Base-by-base conservation (phyloP, 2,329 filamentous ascomycete species). In the Penicillium frequentans region DNA sequence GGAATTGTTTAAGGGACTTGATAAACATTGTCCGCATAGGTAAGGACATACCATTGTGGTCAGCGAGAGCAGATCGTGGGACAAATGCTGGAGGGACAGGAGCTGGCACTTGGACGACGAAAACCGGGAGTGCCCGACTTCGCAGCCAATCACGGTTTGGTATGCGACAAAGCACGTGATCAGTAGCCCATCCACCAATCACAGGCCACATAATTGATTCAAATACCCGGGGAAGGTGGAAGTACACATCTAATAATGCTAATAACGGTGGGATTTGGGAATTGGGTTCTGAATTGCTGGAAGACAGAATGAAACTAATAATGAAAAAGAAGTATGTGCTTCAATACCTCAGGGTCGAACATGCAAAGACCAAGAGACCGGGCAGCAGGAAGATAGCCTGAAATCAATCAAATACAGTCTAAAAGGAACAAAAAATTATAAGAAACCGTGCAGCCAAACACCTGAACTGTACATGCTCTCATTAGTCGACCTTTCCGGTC, bases 401-500 rank as follows among this genome's bases (percentile, higher is more conserved):
- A 43, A 55, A 62, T 55, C 58, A 65, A 63, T 58, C 59, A 61
- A 57, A 62, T 64, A 64, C 61, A 63, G 55, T 59, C 42, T 54
- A 63, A 35, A 42, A 54, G n/a, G n/a, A 65, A 61, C 33, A 58
- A 51, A 63, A 66, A 60, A 66, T 60, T 63, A 61, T 58, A 59
- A 62, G 54, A 61, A 49, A 58, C 55, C 49, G 52, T 59, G 53
- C 58, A 62, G 55, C 65, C 62, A 66, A 70, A 65, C 60, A 67
- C 62, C 62, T 45, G 66, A 68, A 63, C 66, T 71, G 64, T 71
- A 72, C 69, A 73, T 66, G 60, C 59, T 60, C 57, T 64, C 60
- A 64, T 73, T 68, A 81, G 68, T 81, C 79, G 47, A 78, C 78
- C 65, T 81, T 81, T 51, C 77, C 79, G 23, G 75, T 75, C 26